Evolutionary conservation across 257 asterid species (phyloP), one percentile per base, ranked within the genome.

Genomic region (Salvia splendens): DNA sequence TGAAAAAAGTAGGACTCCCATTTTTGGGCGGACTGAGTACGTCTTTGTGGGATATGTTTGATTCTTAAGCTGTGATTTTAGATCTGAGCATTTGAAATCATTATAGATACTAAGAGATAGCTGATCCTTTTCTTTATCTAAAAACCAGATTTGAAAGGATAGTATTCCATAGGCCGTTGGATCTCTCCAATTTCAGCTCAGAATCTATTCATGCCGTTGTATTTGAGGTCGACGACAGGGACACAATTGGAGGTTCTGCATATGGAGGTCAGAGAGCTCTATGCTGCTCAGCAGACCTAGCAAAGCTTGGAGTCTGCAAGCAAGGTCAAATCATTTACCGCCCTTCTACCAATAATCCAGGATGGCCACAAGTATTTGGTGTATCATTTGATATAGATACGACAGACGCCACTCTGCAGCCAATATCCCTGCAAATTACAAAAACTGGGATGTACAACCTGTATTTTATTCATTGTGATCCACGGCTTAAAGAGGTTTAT

Each of bases 191-290:
- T 71, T 80, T 88, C 81, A 94, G 82, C 75, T 76, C 96, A 15
- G 81, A 77, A 28, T 80, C 88, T 43, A 75, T 92, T 54, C 90
- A 89, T 53, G 92, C 93, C 56, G 68, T 92, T 42, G 68, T 92
- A 40, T 92, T 92, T 70, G 96, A 92, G 91, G 98, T 92, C 70
- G 96, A 86, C 58, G 98, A 92, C 71, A 81, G 95, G 68, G 96
- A 92, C 76, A 50, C 65, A 3, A 89, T 92, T 33, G 98, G 98
- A 24, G 98, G 98, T 65, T 92, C 98, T 16, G 98, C 95, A 20
- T 92, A 92, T 16, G 96, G 98, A 41, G 98, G 98, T 20, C 98
- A 92, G 79, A 86, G 96, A 83, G 98, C 98, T 42, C 78, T 92
- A 48, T 92, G 98, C 74, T 92, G 98, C 82, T 74, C 95, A 2